phyloP scores from a whole-genome alignment of 768 basidiomycete genomes.

The Russula vinacea region DNA sequence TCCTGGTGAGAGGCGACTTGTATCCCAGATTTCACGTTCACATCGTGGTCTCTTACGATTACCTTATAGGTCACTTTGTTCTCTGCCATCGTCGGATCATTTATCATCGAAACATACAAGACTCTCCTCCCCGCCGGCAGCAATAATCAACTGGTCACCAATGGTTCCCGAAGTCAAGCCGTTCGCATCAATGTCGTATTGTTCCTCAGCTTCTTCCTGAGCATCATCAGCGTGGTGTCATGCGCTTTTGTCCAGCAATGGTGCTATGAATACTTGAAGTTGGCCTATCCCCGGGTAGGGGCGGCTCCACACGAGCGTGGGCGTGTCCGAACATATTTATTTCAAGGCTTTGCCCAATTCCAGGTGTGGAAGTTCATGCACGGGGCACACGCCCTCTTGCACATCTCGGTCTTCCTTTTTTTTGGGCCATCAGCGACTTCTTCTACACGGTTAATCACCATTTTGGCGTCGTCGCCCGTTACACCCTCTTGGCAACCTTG shows the following conservation, averaged over 20 bases:
- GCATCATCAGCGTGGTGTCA: slow-evolving; percentile 18
- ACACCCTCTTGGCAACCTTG: not conserved
- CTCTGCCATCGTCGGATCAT: slow-evolving; percentile 27
- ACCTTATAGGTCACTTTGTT: slow-evolving; percentile 20
- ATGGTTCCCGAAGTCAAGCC: too few relatives aligned
- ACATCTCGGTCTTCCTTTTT: slow-evolving; percentile 23
- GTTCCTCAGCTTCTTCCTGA: slow-evolving; percentile 22
- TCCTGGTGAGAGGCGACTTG: slow-evolving; percentile 20
- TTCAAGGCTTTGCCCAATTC: slow-evolving; percentile 14
- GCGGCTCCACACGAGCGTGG: slow-evolving; percentile 18
- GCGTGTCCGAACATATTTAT: slow-evolving; percentile 17
- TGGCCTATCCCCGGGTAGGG: slow-evolving; percentile 7
- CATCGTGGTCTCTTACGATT: not conserved
- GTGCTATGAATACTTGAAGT: slow-evolving; percentile 16
- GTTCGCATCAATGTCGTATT: slow-evolving; percentile 21
- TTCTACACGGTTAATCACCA: slow-evolving; percentile 3
- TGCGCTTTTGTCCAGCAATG: slow-evolving; percentile 27
- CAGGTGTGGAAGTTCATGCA: slow-evolving; percentile 16
- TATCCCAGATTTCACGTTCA: not conserved
- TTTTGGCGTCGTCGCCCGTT: not conserved
- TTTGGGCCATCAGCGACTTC: slow-evolving; percentile 20
- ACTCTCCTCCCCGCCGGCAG: too few relatives aligned
- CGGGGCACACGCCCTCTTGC: slow-evolving; percentile 15
- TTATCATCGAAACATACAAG: slow-evolving; percentile 29
- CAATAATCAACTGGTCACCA: too few relatives aligned